Percentiles rank a stretch among this genome's conserved stretches.
phyloP scores from a whole-genome alignment of 2,329 filamentous ascomycete species.

The Ceratocystis papillata region DNA sequence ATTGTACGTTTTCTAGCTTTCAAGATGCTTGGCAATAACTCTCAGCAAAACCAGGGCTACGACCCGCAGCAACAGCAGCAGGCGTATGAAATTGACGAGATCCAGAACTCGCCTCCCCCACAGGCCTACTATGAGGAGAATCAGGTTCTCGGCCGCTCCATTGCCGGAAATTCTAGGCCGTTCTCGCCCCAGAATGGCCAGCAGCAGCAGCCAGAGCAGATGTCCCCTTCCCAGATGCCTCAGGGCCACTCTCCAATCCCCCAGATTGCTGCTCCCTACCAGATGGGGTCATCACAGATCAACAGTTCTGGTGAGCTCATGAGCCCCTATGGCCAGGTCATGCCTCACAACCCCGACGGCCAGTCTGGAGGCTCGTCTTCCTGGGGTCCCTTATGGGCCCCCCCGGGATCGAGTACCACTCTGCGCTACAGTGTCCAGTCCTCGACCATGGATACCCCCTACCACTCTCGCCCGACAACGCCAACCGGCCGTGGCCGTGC shows the following conservation, averaged over 20 bases:
- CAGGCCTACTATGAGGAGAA: slow-evolving; percentile 29
- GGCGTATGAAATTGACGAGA: slow-evolving; percentile 25
- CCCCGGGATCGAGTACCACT: slow-evolving; percentile 18
- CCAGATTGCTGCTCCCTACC: slow-evolving; percentile 18
- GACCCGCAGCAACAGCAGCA: slow-evolving; percentile 28
- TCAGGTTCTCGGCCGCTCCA: slow-evolving; percentile 27
- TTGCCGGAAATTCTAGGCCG: slow-evolving; percentile 28
- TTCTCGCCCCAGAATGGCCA: slow-evolving; percentile 17
- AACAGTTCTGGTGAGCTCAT: slow-evolving; percentile 18
- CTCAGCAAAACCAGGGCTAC: slow-evolving; percentile 28
- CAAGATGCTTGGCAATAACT: slow-evolving; percentile 33
- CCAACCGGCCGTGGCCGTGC: slow-evolving; percentile 30
- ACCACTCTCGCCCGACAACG: slow-evolving; percentile 28
- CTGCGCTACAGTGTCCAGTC: slow-evolving; percentile 24
- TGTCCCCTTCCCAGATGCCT: slow-evolving; percentile 25
- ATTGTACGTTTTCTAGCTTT: slow-evolving; percentile 19
- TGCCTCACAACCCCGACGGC: slow-evolving; percentile 17
- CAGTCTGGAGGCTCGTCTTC: slow-evolving; percentile 19
- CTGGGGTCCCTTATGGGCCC: slow-evolving; percentile 22
- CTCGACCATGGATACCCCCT: slow-evolving; percentile 25
- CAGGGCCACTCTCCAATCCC: slow-evolving; percentile 27
- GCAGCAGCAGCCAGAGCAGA: slow-evolving; percentile 24
- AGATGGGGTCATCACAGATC: slow-evolving; percentile 15
- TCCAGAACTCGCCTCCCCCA: slow-evolving; percentile 25
- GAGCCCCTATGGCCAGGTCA: slow-evolving; percentile 22